Percentiles rank a stretch among this genome's conserved stretches.
phyloP scores from a whole-genome alignment of 768 basidiomycete genomes.

The Lentinula raphanica region DNA sequence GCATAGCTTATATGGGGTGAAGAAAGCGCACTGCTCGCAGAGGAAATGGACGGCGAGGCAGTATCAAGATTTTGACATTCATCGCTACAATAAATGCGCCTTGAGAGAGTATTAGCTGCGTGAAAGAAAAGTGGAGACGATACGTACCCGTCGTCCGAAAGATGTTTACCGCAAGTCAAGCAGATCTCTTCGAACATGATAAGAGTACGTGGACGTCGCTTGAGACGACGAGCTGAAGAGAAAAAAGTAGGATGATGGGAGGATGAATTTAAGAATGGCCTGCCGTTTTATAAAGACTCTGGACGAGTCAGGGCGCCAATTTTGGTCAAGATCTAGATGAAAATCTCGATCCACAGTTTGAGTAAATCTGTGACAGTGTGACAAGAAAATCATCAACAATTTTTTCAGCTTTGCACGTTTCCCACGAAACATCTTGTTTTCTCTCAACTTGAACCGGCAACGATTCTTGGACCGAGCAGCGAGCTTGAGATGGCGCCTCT shows the following conservation, averaged over 20 bases:
- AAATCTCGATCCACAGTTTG: not conserved
- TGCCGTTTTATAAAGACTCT: not conserved
- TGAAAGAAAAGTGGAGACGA: constrained; percentile 13
- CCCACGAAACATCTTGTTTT: not conserved
- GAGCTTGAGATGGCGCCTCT: no score
- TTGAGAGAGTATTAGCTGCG: constrained; percentile 22
- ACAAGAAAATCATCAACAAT: not conserved
- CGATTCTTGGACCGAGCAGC: not conserved
- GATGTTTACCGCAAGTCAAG: constrained; percentile 63
- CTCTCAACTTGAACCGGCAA: not conserved
- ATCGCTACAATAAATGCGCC: constrained; percentile 67
- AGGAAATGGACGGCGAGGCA: constrained; percentile 63
- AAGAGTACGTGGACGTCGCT: not conserved
- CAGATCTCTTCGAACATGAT: constrained; percentile 78
- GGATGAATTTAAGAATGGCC: not conserved
- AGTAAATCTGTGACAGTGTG: not conserved
- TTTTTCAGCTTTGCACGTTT: not conserved
- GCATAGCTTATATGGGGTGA: constrained; percentile 58
- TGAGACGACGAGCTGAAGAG: constrained; percentile 4
- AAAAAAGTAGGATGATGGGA: constrained; percentile 4
- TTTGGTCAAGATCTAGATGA: not conserved
- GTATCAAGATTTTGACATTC: constrained; percentile 59
- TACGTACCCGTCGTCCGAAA: constrained; percentile 58
- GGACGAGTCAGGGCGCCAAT: constrained; percentile 1
- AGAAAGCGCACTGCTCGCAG: constrained; percentile 61